These are phyloP conservation scores for Teratosphaeria destructans DNA, from an alignment of 2,329 filamentous ascomycete genomes.

Conservation along the genomic window DNA sequence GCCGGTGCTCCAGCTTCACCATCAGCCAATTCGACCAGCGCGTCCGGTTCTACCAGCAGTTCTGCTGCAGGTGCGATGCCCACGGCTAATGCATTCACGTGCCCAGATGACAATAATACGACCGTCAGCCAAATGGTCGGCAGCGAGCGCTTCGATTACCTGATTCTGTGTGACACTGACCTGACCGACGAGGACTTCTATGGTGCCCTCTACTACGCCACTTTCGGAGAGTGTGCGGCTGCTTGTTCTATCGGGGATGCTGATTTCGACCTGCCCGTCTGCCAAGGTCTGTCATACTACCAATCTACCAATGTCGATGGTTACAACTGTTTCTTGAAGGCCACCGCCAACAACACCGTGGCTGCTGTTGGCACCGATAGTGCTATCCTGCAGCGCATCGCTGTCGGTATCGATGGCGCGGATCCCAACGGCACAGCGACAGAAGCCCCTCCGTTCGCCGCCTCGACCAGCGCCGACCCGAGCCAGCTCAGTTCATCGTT, in stretches of 20 bases:
- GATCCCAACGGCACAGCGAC: slow-evolving; percentile 15
- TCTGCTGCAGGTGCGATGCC: slow-evolving; percentile 10
- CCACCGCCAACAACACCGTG: slow-evolving; percentile 14
- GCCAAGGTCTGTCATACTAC: slow-evolving; percentile 23
- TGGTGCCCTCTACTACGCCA: slow-evolving; percentile 16
- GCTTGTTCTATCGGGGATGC: slow-evolving; percentile 24
- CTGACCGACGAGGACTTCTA: slow-evolving; percentile 19
- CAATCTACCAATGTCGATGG: slow-evolving; percentile 11
- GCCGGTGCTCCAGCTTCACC: not conserved
- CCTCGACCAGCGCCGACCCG: slow-evolving; percentile 7
- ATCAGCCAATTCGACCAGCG: not conserved
- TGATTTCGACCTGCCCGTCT: slow-evolving; percentile 19
- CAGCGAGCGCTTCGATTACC: slow-evolving; percentile 23
- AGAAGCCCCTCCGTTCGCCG: slow-evolving; percentile 14
- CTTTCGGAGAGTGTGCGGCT: slow-evolving; percentile 22
- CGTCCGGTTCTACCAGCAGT: not conserved
- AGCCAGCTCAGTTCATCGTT: slow-evolving; percentile 17
- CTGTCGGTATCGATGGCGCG: slow-evolving; percentile 15
- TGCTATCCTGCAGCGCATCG: slow-evolving; percentile 20
- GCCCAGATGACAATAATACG: slow-evolving; percentile 22
- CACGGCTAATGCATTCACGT: slow-evolving; percentile 20
- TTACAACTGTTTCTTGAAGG: slow-evolving; percentile 25
- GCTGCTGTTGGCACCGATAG: slow-evolving; percentile 17
- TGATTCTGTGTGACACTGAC: slow-evolving; percentile 23
- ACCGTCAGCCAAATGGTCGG: slow-evolving; percentile 24